Evolutionary conservation across 768 basidiomycete species (phyloP).

Genomic region (Crucibulum laeve): DNA sequence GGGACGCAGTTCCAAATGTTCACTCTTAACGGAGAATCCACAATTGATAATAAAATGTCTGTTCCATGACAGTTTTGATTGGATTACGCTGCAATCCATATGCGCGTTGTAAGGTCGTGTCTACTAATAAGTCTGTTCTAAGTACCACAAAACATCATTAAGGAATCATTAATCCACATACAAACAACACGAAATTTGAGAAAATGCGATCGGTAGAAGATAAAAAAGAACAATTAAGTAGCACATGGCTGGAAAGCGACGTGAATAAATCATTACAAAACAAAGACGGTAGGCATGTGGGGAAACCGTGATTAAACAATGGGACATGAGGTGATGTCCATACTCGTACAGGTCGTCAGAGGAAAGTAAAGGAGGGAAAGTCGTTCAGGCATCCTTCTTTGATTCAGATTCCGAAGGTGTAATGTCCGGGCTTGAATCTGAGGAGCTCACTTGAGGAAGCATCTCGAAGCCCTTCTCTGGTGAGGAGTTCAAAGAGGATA

Average conservation of each 20-base stretch:
- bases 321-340: background rate
- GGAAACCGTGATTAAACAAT: background rate
- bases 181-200: too few relatives aligned
- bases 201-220: too few relatives aligned
- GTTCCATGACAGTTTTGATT: background rate
- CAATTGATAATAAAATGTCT: background rate
- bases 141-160: too few relatives aligned
- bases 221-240: too few relatives aligned
- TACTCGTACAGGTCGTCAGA: background rate
- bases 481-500: constrained; percentile 21
- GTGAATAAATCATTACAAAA: too few relatives aligned
- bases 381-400: constrained; percentile 19
- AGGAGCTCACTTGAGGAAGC: constrained; percentile 9
- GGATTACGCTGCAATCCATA: too few relatives aligned
- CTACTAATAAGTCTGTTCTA: too few relatives aligned
- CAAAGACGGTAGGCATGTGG: too few relatives aligned
- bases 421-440: constrained; percentile 15
- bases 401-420: constrained; percentile 5
- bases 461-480: constrained; percentile 18
- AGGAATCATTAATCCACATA: too few relatives aligned
- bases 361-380: constrained; percentile 10
- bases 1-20: constrained; percentile 55
- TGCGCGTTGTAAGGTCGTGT: too few relatives aligned
- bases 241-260: too few relatives aligned
- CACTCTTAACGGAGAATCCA: constrained; percentile 10